Conservation (phyloP, 441 rosid species). For the Erodium trifolium region DNA sequence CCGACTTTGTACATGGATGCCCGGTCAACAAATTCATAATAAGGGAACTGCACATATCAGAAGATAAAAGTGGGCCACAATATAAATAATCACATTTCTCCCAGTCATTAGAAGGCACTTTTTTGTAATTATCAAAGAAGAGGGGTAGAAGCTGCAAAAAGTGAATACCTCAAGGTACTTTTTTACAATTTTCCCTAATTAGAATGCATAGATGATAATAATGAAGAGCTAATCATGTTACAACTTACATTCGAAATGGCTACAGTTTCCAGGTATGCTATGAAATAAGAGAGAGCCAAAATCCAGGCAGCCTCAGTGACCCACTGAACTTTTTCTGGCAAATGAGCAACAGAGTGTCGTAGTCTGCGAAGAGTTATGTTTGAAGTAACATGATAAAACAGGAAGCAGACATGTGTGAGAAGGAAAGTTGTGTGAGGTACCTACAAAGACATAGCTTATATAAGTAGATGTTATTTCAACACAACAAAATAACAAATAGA, state of each 20-base stretch:
- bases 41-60: conserved; percentile 69
- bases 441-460: conserved; percentile 27
- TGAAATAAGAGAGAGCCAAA: conserved; percentile 81
- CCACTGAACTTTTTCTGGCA: conserved; percentile 62
- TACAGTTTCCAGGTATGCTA: conserved; percentile 81
- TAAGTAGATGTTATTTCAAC: not conserved
- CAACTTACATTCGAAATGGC: conserved; percentile 80
- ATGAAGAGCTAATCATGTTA: conserved; percentile 9
- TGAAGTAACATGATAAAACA: conserved; percentile 82
- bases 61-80: conserved; percentile 12
- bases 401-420: conserved; percentile 82
- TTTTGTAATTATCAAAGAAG: too few species aligned
- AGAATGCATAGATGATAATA: not conserved
- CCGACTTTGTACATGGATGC: conserved; percentile 93
- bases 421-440: conserved; percentile 97
- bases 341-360: conserved; percentile 47
- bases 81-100: not conserved
- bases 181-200: too few species aligned
- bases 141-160: too few species aligned
- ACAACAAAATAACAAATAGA: not conserved
- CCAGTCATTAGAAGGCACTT: not conserved
- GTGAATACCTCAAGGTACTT: too few species aligned
- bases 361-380: conserved; percentile 85
- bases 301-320: conserved; percentile 75
- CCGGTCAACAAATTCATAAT: conserved; percentile 94